These are phyloP conservation scores for Discostella stelligeroides DNA, from an alignment of 108 stramenopile genomes.

Conservation along the genomic window DNA sequence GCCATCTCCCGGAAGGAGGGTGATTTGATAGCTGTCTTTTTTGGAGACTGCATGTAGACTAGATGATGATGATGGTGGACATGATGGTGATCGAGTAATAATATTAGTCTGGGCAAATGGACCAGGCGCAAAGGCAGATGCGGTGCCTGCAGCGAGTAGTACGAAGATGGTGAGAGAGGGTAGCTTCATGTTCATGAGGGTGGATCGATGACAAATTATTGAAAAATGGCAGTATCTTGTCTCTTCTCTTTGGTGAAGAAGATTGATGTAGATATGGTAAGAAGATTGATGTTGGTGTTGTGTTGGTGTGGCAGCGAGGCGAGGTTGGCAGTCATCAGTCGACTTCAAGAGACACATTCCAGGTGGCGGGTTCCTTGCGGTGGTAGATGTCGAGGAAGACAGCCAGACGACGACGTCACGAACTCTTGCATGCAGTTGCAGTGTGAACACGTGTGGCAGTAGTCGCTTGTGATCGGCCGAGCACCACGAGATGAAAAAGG, in stretches of 20 bases:
- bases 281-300: too few species aligned
- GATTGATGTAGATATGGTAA: too few species aligned
- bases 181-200: constrained; percentile 25
- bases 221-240: too few species aligned
- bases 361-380: background rate
- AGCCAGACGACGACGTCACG: too few species aligned
- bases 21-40: constrained; percentile 83
- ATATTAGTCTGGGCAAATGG: background rate
- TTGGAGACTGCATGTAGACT: constrained; percentile 65
- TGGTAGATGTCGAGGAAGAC: too few species aligned
- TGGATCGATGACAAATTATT: background rate
- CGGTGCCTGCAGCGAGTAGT: constrained; percentile 21
- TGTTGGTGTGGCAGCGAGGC: too few species aligned
- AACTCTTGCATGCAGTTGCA: too few species aligned
- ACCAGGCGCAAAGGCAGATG: constrained; percentile 43
- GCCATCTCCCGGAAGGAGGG: constrained; percentile 91
- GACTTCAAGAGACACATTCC: background rate
- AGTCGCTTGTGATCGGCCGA: too few species aligned
- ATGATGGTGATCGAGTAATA: background rate
- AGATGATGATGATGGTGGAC: too few species aligned
- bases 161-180: constrained; percentile 6
- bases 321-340: background rate
- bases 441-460: too few species aligned
- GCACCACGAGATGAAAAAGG: too few species aligned
- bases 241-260: too few species aligned